These are phyloP conservation scores for Podospora anserina DNA, from an alignment of 495 filamentous ascomycete species.

Conservation along the genomic window DNA sequence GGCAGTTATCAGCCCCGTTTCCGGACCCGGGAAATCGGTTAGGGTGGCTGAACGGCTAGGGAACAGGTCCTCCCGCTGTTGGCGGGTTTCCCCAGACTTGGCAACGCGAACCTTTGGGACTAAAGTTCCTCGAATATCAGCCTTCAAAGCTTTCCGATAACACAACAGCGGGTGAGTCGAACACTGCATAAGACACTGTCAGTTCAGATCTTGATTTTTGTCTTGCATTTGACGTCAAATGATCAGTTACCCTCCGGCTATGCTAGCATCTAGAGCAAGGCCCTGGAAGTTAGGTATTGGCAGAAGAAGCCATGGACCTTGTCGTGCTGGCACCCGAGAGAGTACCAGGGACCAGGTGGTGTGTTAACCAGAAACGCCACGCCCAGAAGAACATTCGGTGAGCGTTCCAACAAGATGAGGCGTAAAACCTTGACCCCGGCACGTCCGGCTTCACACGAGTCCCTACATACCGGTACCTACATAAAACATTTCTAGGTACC, in stretches of 20 bases:
- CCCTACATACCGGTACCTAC: too few relatives aligned
- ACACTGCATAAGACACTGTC: not conserved
- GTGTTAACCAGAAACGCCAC: too few relatives aligned
- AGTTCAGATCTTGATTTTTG: not conserved
- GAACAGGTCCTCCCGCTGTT: not conserved
- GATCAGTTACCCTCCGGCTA: not conserved
- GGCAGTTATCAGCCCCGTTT: not conserved
- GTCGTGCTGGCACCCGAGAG: too few relatives aligned
- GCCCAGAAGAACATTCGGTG: too few relatives aligned
- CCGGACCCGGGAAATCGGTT: not conserved
- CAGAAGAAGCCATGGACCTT: too few relatives aligned
- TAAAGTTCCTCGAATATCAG: not conserved
- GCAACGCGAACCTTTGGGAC: not conserved
- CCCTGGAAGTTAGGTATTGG: not conserved
- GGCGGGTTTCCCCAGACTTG: not conserved
- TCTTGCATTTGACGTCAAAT: not conserved
- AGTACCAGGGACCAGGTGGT: too few relatives aligned
- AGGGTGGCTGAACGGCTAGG: not conserved
- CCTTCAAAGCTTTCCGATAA: not conserved
- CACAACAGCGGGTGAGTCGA: not conserved
- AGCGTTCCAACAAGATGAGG: too few relatives aligned
- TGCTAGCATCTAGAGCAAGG: not conserved
- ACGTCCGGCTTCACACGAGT: too few relatives aligned
- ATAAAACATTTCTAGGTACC: too few relatives aligned
- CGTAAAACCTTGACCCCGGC: too few relatives aligned